Conservation (phyloP, 495 filamentous ascomycete species). For the Hypomontagnella monticulosa region DNA sequence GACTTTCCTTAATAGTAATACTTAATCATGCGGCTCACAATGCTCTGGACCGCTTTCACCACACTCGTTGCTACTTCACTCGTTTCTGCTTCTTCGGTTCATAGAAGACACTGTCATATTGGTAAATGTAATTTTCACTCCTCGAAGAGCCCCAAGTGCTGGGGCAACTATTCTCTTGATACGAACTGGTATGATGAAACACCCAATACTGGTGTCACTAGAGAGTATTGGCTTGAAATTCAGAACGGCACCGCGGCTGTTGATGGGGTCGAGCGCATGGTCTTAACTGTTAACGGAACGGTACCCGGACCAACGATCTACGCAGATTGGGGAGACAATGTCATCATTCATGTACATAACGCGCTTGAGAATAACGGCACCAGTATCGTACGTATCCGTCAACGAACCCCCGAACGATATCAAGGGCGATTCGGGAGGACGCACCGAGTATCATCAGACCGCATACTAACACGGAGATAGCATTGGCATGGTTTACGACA, state of each 20-base stretch:
- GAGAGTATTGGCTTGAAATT: conserved; percentile 55
- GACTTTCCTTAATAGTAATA: conserved; percentile 23
- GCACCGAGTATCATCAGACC: too few relatives aligned
- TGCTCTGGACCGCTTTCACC: conserved; percentile 16
- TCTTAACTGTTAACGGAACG: conserved; percentile 54
- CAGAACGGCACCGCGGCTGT: conserved; percentile 55
- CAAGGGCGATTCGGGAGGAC: too few relatives aligned
- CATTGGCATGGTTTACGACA: conserved; percentile 26
- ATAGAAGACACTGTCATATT: conserved; percentile 22
- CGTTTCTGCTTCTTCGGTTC: conserved; percentile 18
- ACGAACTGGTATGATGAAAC: conserved; percentile 45
- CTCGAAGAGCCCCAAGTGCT: conserved; percentile 35
- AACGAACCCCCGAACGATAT: too few relatives aligned
- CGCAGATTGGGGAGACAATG: conserved; percentile 56
- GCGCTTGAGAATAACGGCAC: conserved; percentile 23
- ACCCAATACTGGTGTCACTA: conserved; percentile 53
- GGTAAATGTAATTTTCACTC: conserved; percentile 38
- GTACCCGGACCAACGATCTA: conserved; percentile 54
- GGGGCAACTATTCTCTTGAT: conserved; percentile 42
- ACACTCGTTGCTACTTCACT: conserved; percentile 20
- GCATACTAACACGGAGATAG: conserved; percentile 2
- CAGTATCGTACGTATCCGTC: conserved; percentile 37
- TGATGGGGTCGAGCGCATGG: conserved; percentile 55
- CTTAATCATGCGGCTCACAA: conserved; percentile 25
- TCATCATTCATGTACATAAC: conserved; percentile 37